These are phyloP conservation scores for Paspalum vaginatum DNA, from an alignment of 176 grass and related monocot genomes.

Conservation along the genomic window DNA sequence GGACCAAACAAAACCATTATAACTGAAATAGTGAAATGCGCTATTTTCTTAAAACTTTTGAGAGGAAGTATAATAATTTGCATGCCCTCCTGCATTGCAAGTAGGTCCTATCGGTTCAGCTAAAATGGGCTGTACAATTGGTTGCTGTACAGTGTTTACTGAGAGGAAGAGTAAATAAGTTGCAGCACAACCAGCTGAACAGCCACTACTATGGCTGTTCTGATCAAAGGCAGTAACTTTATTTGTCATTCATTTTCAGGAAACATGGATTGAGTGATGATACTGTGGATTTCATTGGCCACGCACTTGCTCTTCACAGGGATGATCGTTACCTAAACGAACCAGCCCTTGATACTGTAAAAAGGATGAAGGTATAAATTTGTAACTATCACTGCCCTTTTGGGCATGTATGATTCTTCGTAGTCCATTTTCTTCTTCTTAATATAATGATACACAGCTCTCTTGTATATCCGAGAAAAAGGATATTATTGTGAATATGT, in stretches of 20 bases:
- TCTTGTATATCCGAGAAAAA: too few relatives aligned
- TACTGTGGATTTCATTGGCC: conserved; percentile 90
- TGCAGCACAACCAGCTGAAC: too few relatives aligned
- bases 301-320: conserved; percentile 87
- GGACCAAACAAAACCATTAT: not conserved
- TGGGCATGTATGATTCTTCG: too few relatives aligned
- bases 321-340: conserved; percentile 80
- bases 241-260: conserved; percentile 42
- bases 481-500: not conserved
- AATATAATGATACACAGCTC: too few relatives aligned
- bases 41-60: conserved; percentile 12
- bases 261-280: conserved; percentile 88
- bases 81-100: conserved; percentile 21
- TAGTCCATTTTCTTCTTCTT: too few relatives aligned
- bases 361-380: conserved; percentile 84
- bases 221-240: too few relatives aligned
- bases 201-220: too few relatives aligned
- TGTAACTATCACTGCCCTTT: too few relatives aligned
- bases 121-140: too few relatives aligned
- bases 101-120: too few relatives aligned
- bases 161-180: too few relatives aligned
- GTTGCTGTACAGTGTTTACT: too few relatives aligned
- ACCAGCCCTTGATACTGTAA: conserved; percentile 87
- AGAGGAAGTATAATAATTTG: conserved; percentile 26
- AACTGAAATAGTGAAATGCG: not conserved